These are phyloP conservation scores for Eimeria brunetti DNA, from an alignment of 169 alveolate genomes.

Conservation along the genomic window DNA sequence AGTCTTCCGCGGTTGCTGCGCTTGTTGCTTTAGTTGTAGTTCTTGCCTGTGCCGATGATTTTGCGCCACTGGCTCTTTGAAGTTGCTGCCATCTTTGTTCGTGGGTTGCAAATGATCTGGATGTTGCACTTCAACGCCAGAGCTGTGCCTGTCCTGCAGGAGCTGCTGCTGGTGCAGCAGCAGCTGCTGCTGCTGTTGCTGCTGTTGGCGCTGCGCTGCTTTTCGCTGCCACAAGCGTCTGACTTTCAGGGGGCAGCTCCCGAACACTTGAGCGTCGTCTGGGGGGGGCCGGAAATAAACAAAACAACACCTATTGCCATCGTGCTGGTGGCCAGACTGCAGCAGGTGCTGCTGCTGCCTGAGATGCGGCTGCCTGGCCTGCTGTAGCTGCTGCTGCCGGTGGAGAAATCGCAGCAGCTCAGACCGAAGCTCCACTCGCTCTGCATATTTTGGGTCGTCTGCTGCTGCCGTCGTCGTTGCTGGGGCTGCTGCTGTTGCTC, in stretches of 20 bases:
- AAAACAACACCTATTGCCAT: conserved; percentile 30
- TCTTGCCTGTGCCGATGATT: background rate
- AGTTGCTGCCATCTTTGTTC: background rate
- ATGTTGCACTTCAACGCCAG: background rate
- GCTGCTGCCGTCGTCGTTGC: background rate
- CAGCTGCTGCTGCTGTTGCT: conserved; percentile 28
- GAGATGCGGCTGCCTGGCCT: background rate
- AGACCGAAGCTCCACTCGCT: background rate
- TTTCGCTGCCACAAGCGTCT: conserved; percentile 37
- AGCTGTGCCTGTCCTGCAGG: background rate
- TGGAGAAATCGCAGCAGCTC: conserved; percentile 49
- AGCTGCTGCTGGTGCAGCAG: conserved; percentile 29
- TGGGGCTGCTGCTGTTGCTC: background rate
- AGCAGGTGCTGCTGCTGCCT: background rate
- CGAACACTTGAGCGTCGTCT: conserved; percentile 45
- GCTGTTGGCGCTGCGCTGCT: background rate
- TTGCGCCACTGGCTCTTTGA: background rate
- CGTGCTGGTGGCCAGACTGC: conserved; percentile 2
- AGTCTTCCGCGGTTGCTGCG: background rate
- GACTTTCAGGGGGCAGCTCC: conserved; percentile 60
- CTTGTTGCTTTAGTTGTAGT: conserved; percentile 24
- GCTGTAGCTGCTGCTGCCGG: conserved; percentile 58
- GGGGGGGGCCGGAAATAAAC: conserved; percentile 72
- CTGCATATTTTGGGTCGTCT: background rate
- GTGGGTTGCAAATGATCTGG: background rate